These are phyloP conservation scores for Conticribra weissflogii DNA, from an alignment of 108 stramenopile genomes.

Conservation along the genomic window DNA sequence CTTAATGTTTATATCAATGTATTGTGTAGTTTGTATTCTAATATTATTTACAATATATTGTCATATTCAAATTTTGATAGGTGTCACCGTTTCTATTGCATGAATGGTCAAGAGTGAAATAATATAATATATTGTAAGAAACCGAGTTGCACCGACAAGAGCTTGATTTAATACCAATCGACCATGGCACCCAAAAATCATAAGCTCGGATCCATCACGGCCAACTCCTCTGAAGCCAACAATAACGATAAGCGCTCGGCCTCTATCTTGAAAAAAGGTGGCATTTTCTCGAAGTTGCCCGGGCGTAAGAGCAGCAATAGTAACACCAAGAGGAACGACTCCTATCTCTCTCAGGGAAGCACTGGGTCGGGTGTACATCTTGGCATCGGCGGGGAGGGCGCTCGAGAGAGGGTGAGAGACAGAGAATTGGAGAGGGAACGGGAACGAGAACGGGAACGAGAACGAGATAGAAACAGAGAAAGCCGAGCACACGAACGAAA, in stretches of 20 bases:
- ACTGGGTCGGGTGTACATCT: background rate
- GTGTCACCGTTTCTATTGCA: too few relatives aligned
- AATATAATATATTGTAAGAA: too few relatives aligned
- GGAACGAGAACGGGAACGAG: too few relatives aligned
- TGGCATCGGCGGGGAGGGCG: background rate
- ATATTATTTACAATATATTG: too few relatives aligned
- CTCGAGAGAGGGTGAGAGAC: background rate
- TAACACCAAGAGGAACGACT: background rate
- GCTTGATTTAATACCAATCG: too few relatives aligned
- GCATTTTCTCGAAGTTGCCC: background rate
- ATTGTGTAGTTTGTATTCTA: too few relatives aligned
- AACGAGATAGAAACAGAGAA: too few relatives aligned
- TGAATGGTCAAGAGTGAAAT: too few relatives aligned
- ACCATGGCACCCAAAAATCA: constrained; percentile 1
- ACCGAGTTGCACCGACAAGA: too few relatives aligned
- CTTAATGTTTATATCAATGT: too few relatives aligned
- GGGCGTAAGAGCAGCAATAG: background rate
- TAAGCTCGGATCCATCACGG: background rate
- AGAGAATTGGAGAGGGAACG: background rate
- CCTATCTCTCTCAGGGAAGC: background rate
- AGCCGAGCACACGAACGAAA: too few relatives aligned
- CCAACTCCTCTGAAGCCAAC: background rate
- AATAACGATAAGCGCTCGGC: background rate
- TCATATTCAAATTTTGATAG: too few relatives aligned
- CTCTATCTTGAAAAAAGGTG: background rate